These are phyloP conservation scores for Thozetella sp. DNA, from an alignment of 495 filamentous ascomycete genomes.

Conservation along the genomic window DNA sequence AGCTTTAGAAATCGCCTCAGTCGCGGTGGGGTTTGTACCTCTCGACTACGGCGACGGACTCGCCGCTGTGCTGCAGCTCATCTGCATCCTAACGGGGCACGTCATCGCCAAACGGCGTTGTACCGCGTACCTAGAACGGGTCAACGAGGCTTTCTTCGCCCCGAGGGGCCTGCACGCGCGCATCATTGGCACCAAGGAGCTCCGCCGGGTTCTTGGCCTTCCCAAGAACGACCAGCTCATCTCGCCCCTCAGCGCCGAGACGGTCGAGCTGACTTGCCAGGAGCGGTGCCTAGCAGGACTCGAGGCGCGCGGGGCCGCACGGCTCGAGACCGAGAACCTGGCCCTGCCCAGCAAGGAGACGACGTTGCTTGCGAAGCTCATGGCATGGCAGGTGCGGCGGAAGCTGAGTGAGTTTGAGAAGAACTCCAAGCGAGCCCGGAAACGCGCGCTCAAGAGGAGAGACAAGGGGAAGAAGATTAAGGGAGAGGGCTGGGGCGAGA, in stretches of 20 bases:
- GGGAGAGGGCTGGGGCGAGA: constrained; percentile 11
- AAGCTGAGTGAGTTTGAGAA: constrained; percentile 16
- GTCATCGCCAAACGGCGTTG: constrained; percentile 11
- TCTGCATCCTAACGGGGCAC: constrained; percentile 6
- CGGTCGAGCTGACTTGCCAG: constrained; percentile 12
- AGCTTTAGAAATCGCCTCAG: constrained; percentile 8
- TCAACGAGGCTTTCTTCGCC: constrained; percentile 22
- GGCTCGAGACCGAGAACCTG: constrained; percentile 19
- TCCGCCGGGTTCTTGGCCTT: constrained; percentile 16
- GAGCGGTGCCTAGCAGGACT: constrained; percentile 20
- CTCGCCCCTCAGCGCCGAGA: constrained; percentile 16
- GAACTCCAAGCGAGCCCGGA: constrained; percentile 7
- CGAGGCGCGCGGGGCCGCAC: constrained; percentile 10
- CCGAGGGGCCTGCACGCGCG: constrained; percentile 20
- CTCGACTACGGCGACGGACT: constrained; percentile 15
- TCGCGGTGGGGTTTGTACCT: constrained; percentile 14
- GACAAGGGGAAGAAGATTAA: constrained; percentile 20
- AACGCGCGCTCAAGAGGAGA: constrained; percentile 20
- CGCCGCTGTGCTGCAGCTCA: constrained; percentile 8
- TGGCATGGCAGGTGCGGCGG: constrained; percentile 18
- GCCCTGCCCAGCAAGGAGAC: constrained; percentile 16
- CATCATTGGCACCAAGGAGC: constrained; percentile 12
- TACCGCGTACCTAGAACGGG: constrained; percentile 10
- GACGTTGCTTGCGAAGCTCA: constrained; percentile 15
- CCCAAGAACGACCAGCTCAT: constrained; percentile 17